These are phyloP conservation scores for Yarrowia keelungensis DNA, from an alignment of 805 yeast genomes.

Conservation along the genomic window DNA sequence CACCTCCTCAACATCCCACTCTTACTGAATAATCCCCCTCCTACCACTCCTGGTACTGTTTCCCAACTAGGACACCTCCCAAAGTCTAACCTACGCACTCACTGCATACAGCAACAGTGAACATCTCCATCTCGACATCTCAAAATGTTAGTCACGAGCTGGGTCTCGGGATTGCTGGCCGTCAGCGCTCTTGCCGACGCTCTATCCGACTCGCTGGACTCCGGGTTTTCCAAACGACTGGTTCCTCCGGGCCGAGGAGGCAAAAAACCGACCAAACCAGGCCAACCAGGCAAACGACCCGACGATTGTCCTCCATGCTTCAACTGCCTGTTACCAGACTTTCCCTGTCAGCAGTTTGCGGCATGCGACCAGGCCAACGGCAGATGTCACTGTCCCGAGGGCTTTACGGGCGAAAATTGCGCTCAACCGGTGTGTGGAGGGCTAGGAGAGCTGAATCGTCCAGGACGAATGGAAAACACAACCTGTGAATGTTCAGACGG, in stretches of 20 bases:
- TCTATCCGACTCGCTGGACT: background rate
- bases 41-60: no score
- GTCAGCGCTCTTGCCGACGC: constrained; percentile 1
- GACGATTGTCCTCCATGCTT: constrained; percentile 87
- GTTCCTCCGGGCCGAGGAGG: constrained; percentile 37
- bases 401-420: constrained; percentile 95
- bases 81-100: background rate
- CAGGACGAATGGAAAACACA: constrained; percentile 56
- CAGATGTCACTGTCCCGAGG: constrained; percentile 87
- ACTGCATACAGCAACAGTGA: constrained; percentile 15
- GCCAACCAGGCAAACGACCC: constrained; percentile 24
- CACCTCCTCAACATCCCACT: no score
- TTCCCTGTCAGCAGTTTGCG: constrained; percentile 88
- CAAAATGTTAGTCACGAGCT: constrained; percentile 10
- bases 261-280: constrained; percentile 33
- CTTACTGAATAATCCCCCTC: no score
- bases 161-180: constrained; percentile 12
- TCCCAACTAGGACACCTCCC: constrained; percentile 2
- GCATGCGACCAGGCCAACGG: constrained; percentile 89
- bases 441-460: constrained; percentile 72
- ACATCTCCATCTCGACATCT: no score
- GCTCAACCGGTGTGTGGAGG: constrained; percentile 87
- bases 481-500: constrained; percentile 80
- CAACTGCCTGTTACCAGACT: constrained; percentile 92
- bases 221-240: constrained; percentile 1